Percentiles rank a stretch among this genome's conserved stretches.
Evolutionary conservation across 192 early-diverging fungal genomes (phyloP).

Genomic region (Pecoramyces ruminantium): DNA sequence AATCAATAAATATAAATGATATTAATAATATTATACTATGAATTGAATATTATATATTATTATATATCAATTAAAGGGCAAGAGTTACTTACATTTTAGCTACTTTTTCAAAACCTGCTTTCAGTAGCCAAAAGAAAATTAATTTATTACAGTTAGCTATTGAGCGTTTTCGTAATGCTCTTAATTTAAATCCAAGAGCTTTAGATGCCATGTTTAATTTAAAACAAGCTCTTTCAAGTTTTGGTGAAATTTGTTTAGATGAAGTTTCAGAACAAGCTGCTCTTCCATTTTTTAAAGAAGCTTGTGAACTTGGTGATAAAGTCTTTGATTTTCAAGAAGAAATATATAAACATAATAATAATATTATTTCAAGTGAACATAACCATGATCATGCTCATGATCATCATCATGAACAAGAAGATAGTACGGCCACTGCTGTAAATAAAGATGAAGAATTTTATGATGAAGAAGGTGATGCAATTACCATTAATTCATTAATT

Average conservation of each 20-base stretch:
- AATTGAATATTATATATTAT: no score
- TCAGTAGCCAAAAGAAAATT: neutral
- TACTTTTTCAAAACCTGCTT: neutral
- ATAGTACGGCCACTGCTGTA: neutral
- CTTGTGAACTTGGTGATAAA: neutral
- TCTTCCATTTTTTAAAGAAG: neutral
- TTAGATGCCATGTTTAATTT: neutral
- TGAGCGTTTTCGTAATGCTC: neutral
- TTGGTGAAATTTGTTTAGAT: neutral
- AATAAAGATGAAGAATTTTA: neutral
- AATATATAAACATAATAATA: neutral
- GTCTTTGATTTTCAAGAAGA: neutral
- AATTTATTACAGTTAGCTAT: neutral
- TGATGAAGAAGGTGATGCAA: neutral
- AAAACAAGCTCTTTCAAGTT: neutral
- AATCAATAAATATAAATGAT: no score
- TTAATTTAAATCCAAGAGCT: neutral
- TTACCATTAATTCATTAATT: neutral
- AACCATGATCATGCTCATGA: no score
- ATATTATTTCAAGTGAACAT: no score
- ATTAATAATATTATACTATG: no score
- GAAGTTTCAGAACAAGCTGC: neutral
- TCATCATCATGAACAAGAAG: neutral
- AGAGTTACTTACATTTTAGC: neutral
- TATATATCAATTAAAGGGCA: neutral